Evolutionary conservation across 495 filamentous ascomycete species (phyloP), one percentile per base, ranked within the genome.

Genomic region (Niebla homalea): DNA sequence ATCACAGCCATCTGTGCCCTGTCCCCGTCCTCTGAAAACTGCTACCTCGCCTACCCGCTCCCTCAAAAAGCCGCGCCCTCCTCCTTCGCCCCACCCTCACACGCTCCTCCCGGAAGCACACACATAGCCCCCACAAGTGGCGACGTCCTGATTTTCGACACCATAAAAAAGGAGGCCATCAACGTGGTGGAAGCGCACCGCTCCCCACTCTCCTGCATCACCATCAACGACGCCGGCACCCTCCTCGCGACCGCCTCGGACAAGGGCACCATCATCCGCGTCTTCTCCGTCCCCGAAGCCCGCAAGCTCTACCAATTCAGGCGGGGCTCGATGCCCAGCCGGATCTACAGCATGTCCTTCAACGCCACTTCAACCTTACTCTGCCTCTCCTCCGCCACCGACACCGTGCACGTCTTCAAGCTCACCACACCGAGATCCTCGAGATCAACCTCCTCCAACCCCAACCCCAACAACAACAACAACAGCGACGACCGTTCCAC

Each of bases 331-430:
- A 94, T 94, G 65, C 92, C 92, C 0, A 86, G 87, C 3, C 80
- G 84, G 19, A 97, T 98, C 51, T 95, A 85, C 65, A 93, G 88
- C 78, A 96, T 98, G 92, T 92, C 87, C n/a, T 98, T 97, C 72
- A 98, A 98, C 63, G 77, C 87, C 15, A 89, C 84, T 29, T 93
- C 88, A 4, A 92, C 90, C 6, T 74, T 98, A 2, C 80, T 98
- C 35, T 94, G 88, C 58, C 89, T 97, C 48, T 96, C 90, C 12
- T 96, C 90, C 10, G 87, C 87, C 2, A 90, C 89, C 0, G 93
- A 98, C 59, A 98, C 92, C 12, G 84, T 98, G n/a, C 92, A 98
- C 60, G 81, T 98, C 44, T 98, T 97, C 67, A 87, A 89, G 38
- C 70, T 97, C 39, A 72, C 67, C 37, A 64, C 66, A 11, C 67